Evolutionary conservation across 2,329 filamentous ascomycete species (phyloP), one percentile per base, ranked within the genome.

Genomic region (Colletotrichum aenigma): DNA sequence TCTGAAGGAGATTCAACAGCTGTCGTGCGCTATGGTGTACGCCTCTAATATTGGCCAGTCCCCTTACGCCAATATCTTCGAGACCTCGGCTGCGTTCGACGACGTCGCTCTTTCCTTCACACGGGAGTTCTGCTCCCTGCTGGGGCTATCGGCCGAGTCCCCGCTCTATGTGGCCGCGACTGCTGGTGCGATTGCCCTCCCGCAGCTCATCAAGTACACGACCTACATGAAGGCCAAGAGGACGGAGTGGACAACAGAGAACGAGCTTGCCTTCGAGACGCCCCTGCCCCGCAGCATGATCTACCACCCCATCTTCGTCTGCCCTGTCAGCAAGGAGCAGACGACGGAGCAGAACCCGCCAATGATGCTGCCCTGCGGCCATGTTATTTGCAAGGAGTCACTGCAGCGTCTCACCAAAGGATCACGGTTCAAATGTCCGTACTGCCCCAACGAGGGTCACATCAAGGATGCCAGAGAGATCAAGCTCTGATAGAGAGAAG

Each of bases 231-330:
- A 94, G 80, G 93, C 95, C 79, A 96, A 96, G 85, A 93, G 95
- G 77, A 98, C 96, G 0, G 96, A 98, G 84, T 99, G 97, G 97
- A 98, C 96, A 1, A 96, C 95, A 6, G 91, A 94, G 76, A 93
- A 97, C 81, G 97, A 99, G 84, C 88, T 99, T 21, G 95, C 96
- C 0, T 97, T 96, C 82, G 90, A 95, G 80, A 93, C 91, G 2
- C 89, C 91, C 3, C 85, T 93, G 3, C 91, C 91, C 1, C 82
- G 84, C 66, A 89, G 87, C 78, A 92, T 92, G 90, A 87, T 93
- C 65, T 99, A 98, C 87, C 97, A 99, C 84, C 94, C 94, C 71
- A 98, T 99, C 82, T 99, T 99, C 82, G 97, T 99, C 56, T 99
- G 97, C 82, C 97, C 97, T 0, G 97, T 99, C 7, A 96, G 94